Conservation (phyloP, 1,139 yeast species). For the Debaryomyces robertsiae region DNA sequence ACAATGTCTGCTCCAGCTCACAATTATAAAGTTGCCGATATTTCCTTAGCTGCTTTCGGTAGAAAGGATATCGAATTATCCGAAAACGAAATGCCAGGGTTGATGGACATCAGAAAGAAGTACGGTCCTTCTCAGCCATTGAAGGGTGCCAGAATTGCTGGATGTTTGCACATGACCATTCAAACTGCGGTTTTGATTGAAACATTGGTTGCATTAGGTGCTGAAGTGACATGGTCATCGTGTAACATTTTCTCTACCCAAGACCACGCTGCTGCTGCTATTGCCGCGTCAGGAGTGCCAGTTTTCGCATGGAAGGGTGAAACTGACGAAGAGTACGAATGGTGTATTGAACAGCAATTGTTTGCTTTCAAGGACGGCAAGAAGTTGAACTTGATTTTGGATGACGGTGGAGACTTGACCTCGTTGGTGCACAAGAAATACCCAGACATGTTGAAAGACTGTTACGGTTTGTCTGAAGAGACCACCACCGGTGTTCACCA, state of each 20-base stretch:
- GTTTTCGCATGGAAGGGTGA: conserved; percentile 99
- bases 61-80: conserved; percentile 99
- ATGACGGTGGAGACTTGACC: conserved; percentile 99
- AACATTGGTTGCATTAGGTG: conserved; percentile 97
- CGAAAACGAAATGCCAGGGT: conserved; percentile 99
- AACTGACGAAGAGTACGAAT: conserved; percentile 98
- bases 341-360: conserved; percentile 99
- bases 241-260: conserved; percentile 99
- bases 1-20: conserved; percentile 37
- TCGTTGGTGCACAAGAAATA: conserved; percentile 95
- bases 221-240: conserved; percentile 99
- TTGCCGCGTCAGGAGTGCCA: conserved; percentile 99
- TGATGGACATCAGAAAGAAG: conserved; percentile 94
- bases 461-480: conserved; percentile 98
- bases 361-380: conserved; percentile 96
- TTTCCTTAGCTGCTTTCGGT: conserved; percentile 99
- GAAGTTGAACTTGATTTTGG: conserved; percentile 96
- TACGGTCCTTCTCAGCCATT: conserved; percentile 94
- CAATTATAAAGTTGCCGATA: conserved; percentile 96
- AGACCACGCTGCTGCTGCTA: conserved; percentile 99
- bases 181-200: conserved; percentile 99
- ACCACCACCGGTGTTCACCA: conserved; percentile 99
- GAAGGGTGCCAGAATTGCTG: conserved; percentile 98
- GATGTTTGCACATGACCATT: conserved; percentile 99
- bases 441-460: conserved; percentile 96